Evolutionary conservation across 495 filamentous ascomycete genomes (phyloP).

Genomic region (Neurospora hispaniola): DNA sequence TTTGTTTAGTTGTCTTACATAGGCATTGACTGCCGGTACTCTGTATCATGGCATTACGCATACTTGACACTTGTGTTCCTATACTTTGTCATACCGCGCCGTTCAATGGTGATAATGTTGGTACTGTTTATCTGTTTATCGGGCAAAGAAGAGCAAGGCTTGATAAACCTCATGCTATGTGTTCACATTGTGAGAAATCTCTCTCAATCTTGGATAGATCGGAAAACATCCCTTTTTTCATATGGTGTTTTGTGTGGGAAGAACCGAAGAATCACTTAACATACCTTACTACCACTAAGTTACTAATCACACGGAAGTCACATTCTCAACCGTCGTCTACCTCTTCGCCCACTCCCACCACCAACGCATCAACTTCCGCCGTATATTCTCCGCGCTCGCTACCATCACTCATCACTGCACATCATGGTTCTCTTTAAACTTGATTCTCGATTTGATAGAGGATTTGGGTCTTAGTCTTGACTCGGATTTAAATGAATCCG

Average conservation of each 20-base stretch:
- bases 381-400: too few relatives aligned
- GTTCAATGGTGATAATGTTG: not conserved
- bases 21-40: not conserved
- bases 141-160: not conserved
- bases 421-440: too few relatives aligned
- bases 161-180: accelerated
- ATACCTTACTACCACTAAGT: too few relatives aligned
- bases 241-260: not conserved
- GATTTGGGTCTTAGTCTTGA: too few relatives aligned
- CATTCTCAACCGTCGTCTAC: too few relatives aligned
- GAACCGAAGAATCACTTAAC: not conserved
- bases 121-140: not conserved
- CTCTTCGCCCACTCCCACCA: too few relatives aligned
- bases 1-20: not conserved
- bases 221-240: not conserved
- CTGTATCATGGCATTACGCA: not conserved
- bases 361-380: too few relatives aligned
- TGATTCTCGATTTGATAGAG: too few relatives aligned
- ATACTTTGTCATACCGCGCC: not conserved
- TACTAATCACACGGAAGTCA: too few relatives aligned
- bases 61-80: not conserved
- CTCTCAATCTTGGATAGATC: not conserved
- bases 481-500: too few relatives aligned
- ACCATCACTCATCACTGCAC: too few relatives aligned
- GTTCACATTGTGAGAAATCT: not conserved